Evolutionary conservation across 129 eudicot species (phyloP), one percentile per base, ranked within the genome.

Genomic region (Centella asiatica): DNA sequence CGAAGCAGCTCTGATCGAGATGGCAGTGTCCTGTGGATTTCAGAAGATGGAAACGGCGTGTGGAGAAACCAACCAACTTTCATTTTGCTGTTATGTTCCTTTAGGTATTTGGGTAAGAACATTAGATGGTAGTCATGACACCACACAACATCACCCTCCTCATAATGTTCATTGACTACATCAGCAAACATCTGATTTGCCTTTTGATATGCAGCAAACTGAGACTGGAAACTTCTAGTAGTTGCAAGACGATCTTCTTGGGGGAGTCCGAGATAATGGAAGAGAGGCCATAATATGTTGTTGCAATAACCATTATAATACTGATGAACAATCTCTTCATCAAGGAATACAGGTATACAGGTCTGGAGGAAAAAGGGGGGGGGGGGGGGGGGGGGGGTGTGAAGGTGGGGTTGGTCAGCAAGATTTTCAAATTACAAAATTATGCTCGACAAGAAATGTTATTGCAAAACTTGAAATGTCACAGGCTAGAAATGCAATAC

Each of bases 181-280:
- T 87, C 95, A 73, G 98, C 98, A 76, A 92, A 92, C 98, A 86
- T 87, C 67, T 87, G 87, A 80, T 92, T 92, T 67, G 95, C 98
- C 78, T 87, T 84, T 74, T 84, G 63, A 72, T 85, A 89, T 19
- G 97, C 85, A 55, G 77, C 87, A 55, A 89, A 89, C 53, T 85
- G 94, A 53, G 97, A 85, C 70, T 89, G 81, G 65, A 82, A 85
- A 48, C 85, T 82, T 4, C 85, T 69, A 4, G 85, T 80, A 3
- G 94, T 88, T 4, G 94, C 83, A 14, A 88, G 87, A 31, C 97
- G 81, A 48, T 85, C 87, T 66, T 89, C 97, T 67, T 88, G 89
- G 28, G 97, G 95, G 55, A 89, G 85, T 25, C 87, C 94, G 12
- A 89, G 81, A 54, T 89, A 85, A 72, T 89, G 97, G 68, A 89